Evolutionary conservation across 345 rosid genomes (phyloP).

Genomic region (Lepidium didymum): DNA sequence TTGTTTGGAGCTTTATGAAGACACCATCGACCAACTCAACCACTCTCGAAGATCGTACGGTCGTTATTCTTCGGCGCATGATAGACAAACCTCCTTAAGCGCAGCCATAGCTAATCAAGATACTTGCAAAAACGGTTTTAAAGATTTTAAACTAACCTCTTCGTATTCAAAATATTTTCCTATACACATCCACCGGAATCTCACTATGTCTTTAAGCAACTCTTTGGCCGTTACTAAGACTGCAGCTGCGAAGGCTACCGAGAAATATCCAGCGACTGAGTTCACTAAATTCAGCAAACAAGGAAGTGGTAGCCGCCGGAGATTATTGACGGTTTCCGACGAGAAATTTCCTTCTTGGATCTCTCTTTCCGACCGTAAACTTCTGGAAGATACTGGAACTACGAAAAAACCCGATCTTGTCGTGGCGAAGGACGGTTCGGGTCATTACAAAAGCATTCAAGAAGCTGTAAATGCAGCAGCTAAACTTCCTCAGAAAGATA

Average conservation of each 20-base stretch:
- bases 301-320: constrained; percentile 29
- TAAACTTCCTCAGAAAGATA: constrained; percentile 12
- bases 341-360: constrained; percentile 60
- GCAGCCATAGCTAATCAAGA: constrained; percentile 65
- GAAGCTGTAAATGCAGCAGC: constrained; percentile 57
- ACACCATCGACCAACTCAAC: constrained; percentile 45
- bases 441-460: constrained; percentile 50
- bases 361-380: constrained; percentile 45
- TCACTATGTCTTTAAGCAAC: constrained; percentile 64
- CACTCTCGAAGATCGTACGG: constrained; percentile 36
- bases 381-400: constrained; percentile 31
- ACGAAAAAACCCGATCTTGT: constrained; percentile 45
- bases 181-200: constrained; percentile 28
- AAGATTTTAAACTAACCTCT: constrained; percentile 42
- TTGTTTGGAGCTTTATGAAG: constrained; percentile 60
- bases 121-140: constrained; percentile 68
- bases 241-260: constrained; percentile 6
- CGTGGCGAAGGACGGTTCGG: constrained; percentile 87
- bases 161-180: constrained; percentile 38
- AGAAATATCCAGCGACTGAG: constrained; percentile 3
- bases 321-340: constrained; percentile 36
- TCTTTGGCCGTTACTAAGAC: constrained; percentile 57
- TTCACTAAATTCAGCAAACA: constrained; percentile 9
- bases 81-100: constrained; percentile 68
- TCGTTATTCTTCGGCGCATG: constrained; percentile 10